Evolutionary conservation across 2,329 filamentous ascomycete genomes (phyloP).

Genomic region (Anthostomella pinea): DNA sequence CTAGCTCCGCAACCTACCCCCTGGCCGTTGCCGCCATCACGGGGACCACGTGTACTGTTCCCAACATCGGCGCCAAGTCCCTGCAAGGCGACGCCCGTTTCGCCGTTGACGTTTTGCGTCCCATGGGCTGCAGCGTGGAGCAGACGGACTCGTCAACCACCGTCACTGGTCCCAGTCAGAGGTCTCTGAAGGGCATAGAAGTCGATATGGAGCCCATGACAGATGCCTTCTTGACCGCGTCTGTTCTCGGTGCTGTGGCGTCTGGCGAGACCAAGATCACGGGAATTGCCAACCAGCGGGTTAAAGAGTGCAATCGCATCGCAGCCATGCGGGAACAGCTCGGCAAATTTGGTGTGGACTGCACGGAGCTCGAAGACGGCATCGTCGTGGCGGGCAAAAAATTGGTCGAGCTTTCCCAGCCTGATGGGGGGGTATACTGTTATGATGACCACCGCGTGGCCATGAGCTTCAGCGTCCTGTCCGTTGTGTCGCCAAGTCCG

Average conservation of each 20-base stretch:
- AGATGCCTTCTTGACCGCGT: constrained; percentile 94
- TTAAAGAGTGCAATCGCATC: constrained; percentile 98
- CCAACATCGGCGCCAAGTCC: constrained; percentile 90
- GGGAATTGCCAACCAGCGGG: constrained; percentile 94
- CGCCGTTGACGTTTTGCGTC: constrained; percentile 80
- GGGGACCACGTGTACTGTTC: constrained; percentile 90
- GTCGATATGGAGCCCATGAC: constrained; percentile 99
- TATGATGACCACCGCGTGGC: constrained; percentile 98
- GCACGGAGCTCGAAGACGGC: constrained; percentile 89
- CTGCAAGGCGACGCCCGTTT: constrained; percentile 95
- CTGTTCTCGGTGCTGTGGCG: constrained; percentile 86
- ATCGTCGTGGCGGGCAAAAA: constrained; percentile 66
- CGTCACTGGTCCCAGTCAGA: constrained; percentile 79
- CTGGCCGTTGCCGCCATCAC: constrained; percentile 92
- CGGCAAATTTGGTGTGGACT: constrained; percentile 86
- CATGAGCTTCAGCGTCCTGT: constrained; percentile 95
- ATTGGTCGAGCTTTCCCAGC: constrained; percentile 47
- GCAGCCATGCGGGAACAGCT: constrained; percentile 92
- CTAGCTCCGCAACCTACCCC: constrained; percentile 95
- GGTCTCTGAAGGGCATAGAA: constrained; percentile 69
- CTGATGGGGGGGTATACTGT: constrained; percentile 73
- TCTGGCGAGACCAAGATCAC: constrained; percentile 80
- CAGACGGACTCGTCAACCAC: constrained; percentile 86
- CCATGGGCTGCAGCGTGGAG: constrained; percentile 90
- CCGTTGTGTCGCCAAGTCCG: constrained; percentile 66